These are phyloP conservation scores for Apiosordaria backusii DNA, from an alignment of 495 filamentous ascomycete genomes.

Conservation along the genomic window DNA sequence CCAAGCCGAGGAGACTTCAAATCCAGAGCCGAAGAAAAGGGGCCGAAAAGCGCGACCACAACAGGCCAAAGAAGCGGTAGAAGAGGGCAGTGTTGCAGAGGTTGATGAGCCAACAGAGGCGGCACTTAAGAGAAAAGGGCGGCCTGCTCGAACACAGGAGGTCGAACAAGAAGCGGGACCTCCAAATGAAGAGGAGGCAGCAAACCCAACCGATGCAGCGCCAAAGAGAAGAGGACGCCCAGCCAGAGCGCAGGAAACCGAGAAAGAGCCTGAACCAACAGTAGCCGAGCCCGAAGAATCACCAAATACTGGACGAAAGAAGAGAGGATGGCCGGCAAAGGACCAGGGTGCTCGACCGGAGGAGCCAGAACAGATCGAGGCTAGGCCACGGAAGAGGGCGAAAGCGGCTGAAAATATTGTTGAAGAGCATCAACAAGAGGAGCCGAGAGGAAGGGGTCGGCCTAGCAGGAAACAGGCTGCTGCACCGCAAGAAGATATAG, in stretches of 20 bases:
- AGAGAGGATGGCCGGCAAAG: slow-evolving; percentile 24
- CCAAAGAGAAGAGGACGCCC: slow-evolving; percentile 24
- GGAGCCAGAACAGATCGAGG: slow-evolving; percentile 1
- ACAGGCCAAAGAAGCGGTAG: background rate
- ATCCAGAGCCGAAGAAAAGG: background rate
- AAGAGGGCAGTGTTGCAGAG: background rate
- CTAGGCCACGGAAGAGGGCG: slow-evolving; percentile 20
- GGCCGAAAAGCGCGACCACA: background rate
- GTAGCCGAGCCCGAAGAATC: background rate
- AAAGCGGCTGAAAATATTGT: background rate
- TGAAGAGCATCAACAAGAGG: slow-evolving; percentile 5
- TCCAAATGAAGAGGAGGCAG: background rate
- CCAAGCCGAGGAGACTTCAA: background rate
- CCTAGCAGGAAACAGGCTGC: slow-evolving; percentile 1
- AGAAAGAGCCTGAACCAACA: background rate
- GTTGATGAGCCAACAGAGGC: background rate
- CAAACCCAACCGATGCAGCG: background rate
- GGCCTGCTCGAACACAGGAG: background rate
- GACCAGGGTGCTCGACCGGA: slow-evolving; percentile 1
- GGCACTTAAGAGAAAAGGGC: slow-evolving; percentile 20
- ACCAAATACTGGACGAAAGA: slow-evolving; percentile 7
- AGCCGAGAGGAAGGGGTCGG: background rate
- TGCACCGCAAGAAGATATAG: background rate
- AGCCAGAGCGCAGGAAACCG: background rate
- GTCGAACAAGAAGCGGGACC: background rate